These are phyloP conservation scores for Fusarium circinatum DNA, from an alignment of 2,329 filamentous ascomycete genomes.

Conservation along the genomic window DNA sequence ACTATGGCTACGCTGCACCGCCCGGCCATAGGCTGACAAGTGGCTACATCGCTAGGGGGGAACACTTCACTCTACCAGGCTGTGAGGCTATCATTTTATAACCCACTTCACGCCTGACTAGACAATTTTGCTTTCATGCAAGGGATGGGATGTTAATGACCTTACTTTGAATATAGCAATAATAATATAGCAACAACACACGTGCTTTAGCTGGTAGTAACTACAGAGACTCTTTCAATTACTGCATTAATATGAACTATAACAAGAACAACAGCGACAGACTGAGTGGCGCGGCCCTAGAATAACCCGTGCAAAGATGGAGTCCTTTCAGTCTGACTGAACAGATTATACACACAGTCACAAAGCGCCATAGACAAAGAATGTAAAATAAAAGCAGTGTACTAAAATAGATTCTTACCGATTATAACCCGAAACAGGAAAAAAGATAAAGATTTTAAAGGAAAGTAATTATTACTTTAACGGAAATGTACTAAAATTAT, in stretches of 20 bases:
- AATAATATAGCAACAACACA: not conserved
- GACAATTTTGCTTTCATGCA: accelerated
- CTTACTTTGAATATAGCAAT: not conserved
- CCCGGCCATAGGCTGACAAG: not conserved
- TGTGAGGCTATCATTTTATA: not conserved
- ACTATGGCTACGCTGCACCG: not conserved
- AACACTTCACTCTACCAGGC: not conserved
- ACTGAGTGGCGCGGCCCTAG: accelerated
- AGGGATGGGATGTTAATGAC: not conserved
- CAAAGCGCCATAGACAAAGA: too few relatives aligned
- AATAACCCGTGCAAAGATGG: accelerated
- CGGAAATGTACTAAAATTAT: not conserved
- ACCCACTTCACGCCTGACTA: not conserved
- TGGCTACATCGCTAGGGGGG: not conserved
- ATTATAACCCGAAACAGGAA: accelerated
- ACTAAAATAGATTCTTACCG: too few relatives aligned
- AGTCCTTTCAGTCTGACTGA: too few relatives aligned
- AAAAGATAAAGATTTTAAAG: too few relatives aligned
- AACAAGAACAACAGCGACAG: too few relatives aligned
- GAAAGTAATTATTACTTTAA: too few relatives aligned
- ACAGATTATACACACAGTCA: accelerated
- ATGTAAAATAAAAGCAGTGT: accelerated
- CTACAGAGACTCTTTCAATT: too few relatives aligned
- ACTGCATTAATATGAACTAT: too few relatives aligned
- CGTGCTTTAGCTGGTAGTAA: accelerated